Evolutionary conservation across 306 rosid species (phyloP), one percentile per base, ranked within the genome.

Genomic region (Senna siamea): DNA sequence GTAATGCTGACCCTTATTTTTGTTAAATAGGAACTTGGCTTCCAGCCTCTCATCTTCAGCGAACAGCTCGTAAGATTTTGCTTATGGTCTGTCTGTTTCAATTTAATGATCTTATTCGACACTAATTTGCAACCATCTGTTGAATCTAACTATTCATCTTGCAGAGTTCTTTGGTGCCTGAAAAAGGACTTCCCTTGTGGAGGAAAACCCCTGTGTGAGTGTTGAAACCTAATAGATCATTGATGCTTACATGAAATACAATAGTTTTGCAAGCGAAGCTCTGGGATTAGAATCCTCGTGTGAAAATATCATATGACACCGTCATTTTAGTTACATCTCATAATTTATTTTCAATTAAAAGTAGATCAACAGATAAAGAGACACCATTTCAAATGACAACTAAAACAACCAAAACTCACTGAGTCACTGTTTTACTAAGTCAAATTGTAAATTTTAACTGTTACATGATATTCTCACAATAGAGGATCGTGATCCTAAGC

Each of bases 131-230:
- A 23, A 23, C 19, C 69, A 62, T 56, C 59, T 26, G 56, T 48
- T 55, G 60, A 65, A 26, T 71, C 66, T 50, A 62, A 71, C 69
- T 68, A 20, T 76, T 80, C 68, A 67, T 77, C 50, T 58, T 72
- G 50, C 65, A 87, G 96, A 50, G 0, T 10, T 18, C 11, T 20
- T 2, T 89, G 87, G 88, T 92, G 97, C 84, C 74, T 90, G 79
- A 70, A 78, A 87, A 86, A 83, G 83, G 72, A 68, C 80, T 89
- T 93, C 18, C 96, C 90, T 41, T 93, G 97, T 69, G 64, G 82
- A 18, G 66, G 65, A 61, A 82, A 81, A 73, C 73, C 87, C 0
- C 40, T 76, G 51, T 51, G 96, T 93, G 78, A 80, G 97, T 74
- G 40, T 61, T 79, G 22, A 80, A 23, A 75, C 56, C 43, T 44